phyloP scores from a whole-genome alignment of 2,329 filamentous ascomycete species.

The Aspergillus quadrilineatus region DNA sequence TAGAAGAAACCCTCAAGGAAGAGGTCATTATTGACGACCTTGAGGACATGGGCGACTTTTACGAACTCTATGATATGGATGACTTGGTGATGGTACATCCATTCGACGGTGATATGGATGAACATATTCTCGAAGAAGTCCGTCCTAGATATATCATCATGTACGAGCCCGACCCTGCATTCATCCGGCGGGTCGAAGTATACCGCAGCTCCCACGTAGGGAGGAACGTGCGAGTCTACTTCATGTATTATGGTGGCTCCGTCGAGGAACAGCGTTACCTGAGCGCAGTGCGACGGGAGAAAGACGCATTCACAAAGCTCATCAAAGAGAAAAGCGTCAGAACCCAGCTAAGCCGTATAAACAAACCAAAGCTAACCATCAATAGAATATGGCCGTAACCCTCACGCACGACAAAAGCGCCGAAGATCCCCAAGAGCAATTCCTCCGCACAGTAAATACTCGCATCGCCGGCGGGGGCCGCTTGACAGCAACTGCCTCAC shows the following conservation, averaged over 20 bases:
- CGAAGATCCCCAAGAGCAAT: conserved; percentile 84
- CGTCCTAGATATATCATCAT: conserved; percentile 95
- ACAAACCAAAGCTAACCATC: conserved; percentile 10
- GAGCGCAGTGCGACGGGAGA: conserved; percentile 85
- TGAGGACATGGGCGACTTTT: conserved; percentile 89
- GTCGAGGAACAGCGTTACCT: conserved; percentile 95
- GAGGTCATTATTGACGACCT: conserved; percentile 73
- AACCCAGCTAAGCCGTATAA: not conserved
- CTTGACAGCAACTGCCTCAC: conserved; percentile 77
- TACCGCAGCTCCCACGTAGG: conserved; percentile 93
- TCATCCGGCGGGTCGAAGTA: conserved; percentile 91
- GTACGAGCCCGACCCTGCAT: conserved; percentile 95
- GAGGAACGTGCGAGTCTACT: conserved; percentile 87
- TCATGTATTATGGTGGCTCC: conserved; percentile 91
- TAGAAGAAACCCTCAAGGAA: conserved; percentile 69
- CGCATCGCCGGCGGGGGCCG: conserved; percentile 91
- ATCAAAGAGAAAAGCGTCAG: conserved; percentile 82
- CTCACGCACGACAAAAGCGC: conserved; percentile 70
- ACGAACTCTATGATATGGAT: conserved; percentile 86
- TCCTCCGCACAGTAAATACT: conserved; percentile 93
- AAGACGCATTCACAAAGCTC: conserved; percentile 90
- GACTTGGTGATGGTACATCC: conserved; percentile 87
- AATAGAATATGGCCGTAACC: conserved; percentile 77
- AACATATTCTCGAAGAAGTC: conserved; percentile 91
- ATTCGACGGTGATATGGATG: conserved; percentile 93